phyloP scores from a whole-genome alignment of 345 rosid genomes.

The Lepidium aucheri region DNA sequence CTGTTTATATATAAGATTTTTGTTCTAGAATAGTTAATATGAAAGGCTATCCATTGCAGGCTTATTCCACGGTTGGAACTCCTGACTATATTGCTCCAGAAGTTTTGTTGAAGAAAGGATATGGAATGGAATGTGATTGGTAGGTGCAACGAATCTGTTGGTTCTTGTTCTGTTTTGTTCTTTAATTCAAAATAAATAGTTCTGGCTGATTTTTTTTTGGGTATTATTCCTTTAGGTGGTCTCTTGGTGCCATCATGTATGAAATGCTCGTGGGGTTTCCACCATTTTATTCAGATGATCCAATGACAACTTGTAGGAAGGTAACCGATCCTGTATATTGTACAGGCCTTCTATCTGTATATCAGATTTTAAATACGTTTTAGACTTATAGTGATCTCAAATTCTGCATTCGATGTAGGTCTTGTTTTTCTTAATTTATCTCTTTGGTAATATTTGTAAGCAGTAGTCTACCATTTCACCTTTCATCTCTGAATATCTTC shows the following conservation, averaged over 20 bases:
- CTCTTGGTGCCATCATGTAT: conserved; percentile 99
- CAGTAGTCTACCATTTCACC: background rate
- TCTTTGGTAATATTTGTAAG: background rate
- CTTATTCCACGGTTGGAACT: conserved; percentile 97
- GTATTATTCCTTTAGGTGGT: conserved; percentile 62
- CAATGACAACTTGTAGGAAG: conserved; percentile 99
- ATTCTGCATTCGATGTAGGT: background rate
- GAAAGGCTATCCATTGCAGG: conserved; percentile 38
- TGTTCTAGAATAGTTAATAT: background rate
- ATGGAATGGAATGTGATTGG: conserved; percentile 99
- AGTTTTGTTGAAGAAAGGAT: conserved; percentile 92
- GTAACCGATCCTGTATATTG: conserved; percentile 25
- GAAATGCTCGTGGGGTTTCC: conserved; percentile 99
- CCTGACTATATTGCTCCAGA: conserved; percentile 99
- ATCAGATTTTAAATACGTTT: background rate
- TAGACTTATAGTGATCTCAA: background rate
- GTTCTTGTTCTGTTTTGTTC: conserved; percentile 5
- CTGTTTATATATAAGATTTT: background rate
- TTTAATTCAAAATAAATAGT: background rate
- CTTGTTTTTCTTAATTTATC: background rate
- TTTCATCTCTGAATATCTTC: background rate
- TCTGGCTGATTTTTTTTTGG: background rate
- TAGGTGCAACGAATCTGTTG: conserved; percentile 32
- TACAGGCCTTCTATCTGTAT: background rate
- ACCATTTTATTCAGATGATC: conserved; percentile 97